phyloP scores from a whole-genome alignment of 2,329 filamentous ascomycete genomes.

The Penicillium rolfsii region DNA sequence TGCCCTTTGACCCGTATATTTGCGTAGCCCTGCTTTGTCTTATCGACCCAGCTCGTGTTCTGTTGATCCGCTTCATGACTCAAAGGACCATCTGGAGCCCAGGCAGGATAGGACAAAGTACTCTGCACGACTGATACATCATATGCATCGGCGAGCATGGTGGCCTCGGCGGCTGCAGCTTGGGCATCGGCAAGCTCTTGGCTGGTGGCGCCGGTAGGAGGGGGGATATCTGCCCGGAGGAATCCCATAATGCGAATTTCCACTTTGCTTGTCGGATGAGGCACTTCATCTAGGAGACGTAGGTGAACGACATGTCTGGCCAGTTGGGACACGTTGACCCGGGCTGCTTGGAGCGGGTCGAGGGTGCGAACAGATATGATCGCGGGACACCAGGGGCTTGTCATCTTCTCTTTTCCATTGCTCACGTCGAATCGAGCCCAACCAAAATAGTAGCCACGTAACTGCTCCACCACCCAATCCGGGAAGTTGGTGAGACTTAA shows the following conservation, averaged over 20 bases:
- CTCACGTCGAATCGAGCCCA: constrained; percentile 56
- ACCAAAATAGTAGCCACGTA: constrained; percentile 67
- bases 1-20: constrained; percentile 57
- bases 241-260: constrained; percentile 65
- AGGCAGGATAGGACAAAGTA: constrained; percentile 45
- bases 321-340: constrained; percentile 53
- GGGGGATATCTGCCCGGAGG: constrained; percentile 49
- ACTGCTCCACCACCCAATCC: constrained; percentile 56
- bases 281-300: constrained; percentile 35
- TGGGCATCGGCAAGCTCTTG: constrained; percentile 40
- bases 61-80: constrained; percentile 18
- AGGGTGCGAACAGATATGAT: constrained; percentile 56
- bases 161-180: constrained; percentile 41
- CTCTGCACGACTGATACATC: constrained; percentile 44
- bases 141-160: constrained; percentile 43
- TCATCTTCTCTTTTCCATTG: constrained; percentile 37
- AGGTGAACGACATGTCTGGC: constrained; percentile 54
- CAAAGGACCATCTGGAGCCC: constrained; percentile 38
- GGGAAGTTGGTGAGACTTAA: constrained; percentile 59
- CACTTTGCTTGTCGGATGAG: constrained; percentile 44
- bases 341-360: constrained; percentile 53
- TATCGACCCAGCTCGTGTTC: constrained; percentile 47
- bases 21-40: constrained; percentile 52
- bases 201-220: constrained; percentile 19
- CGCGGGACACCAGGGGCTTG: constrained; percentile 60